Evolutionary conservation across 2,329 filamentous ascomycete species (phyloP).

Genomic region (Reticulascus tulasneorum): DNA sequence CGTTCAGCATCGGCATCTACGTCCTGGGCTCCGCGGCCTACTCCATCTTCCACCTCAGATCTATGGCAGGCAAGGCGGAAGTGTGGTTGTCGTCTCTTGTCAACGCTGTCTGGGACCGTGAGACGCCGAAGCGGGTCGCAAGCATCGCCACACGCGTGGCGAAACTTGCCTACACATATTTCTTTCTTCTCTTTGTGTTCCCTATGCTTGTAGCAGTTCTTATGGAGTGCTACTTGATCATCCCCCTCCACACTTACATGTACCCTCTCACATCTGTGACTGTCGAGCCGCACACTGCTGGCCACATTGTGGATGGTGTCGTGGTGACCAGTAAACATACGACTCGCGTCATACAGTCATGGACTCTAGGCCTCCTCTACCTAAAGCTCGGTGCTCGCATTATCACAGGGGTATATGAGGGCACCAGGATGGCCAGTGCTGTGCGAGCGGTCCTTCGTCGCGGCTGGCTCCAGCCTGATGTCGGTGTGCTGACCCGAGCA

Average conservation of each 20-base stretch:
- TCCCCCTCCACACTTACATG: conserved; percentile 81
- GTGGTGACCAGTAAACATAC: conserved; percentile 48
- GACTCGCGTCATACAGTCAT: conserved; percentile 85
- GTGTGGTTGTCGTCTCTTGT: conserved; percentile 23
- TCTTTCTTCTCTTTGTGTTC: conserved; percentile 70
- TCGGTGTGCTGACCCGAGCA: conserved; percentile 73
- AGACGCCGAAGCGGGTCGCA: conserved; percentile 24
- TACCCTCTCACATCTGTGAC: conserved; percentile 28
- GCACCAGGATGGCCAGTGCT: conserved; percentile 69
- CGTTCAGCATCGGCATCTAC: conserved; percentile 88
- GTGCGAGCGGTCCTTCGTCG: conserved; percentile 68
- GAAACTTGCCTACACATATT: conserved; percentile 69
- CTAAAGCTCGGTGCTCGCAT: conserved; percentile 73
- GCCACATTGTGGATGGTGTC: conserved; percentile 16
- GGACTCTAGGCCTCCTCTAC: conserved; percentile 90
- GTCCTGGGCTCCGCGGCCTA: conserved; percentile 68
- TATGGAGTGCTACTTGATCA: conserved; percentile 82
- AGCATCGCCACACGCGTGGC: conserved; percentile 26
- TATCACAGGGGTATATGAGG: conserved; percentile 62
- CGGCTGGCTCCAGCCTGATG: conserved; percentile 77
- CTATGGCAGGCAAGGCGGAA: conserved; percentile 29
- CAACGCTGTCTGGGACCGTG: conserved; percentile 23
- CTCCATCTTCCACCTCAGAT: conserved; percentile 47
- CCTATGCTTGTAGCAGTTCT: conserved; percentile 76
- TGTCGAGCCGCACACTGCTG: conserved; percentile 16